phyloP scores from a whole-genome alignment of 805 yeast species.

The Priceomyces castillae region DNA sequence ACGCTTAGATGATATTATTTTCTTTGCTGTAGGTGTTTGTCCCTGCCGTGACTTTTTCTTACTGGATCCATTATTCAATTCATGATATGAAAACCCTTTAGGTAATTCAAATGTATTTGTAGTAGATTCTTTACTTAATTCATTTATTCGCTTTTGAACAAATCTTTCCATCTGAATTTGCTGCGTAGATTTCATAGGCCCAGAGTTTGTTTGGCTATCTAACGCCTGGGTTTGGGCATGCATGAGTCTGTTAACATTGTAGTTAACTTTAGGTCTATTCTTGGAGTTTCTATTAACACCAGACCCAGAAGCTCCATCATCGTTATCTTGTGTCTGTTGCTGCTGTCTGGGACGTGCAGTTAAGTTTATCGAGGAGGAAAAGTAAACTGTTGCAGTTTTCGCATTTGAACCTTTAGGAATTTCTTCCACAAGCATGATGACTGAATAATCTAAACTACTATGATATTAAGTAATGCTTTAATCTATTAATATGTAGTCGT shows the following conservation, averaged over 20 bases:
- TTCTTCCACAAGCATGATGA: conserved; percentile 41
- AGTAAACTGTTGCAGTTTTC: conserved; percentile 37
- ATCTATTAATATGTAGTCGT: background rate
- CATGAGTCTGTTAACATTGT: conserved; percentile 41
- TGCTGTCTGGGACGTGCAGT: conserved; percentile 33
- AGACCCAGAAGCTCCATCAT: conserved; percentile 15
- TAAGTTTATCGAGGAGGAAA: conserved; percentile 40
- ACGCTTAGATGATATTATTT: conserved; percentile 40
- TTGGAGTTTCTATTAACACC: conserved; percentile 21
- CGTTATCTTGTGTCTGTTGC: conserved; percentile 11
- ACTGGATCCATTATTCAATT: conserved; percentile 23
- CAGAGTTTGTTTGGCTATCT: conserved; percentile 19
- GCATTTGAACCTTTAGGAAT: conserved; percentile 33
- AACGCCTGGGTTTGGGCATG: conserved; percentile 39
- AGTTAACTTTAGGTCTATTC: conserved; percentile 42
- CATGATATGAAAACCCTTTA: conserved; percentile 36
- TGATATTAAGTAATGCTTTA: background rate
- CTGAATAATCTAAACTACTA: background rate
- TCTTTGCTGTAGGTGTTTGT: conserved; percentile 43
- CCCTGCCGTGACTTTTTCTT: conserved; percentile 34
- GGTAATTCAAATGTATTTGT: conserved; percentile 38
- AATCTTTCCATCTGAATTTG: conserved; percentile 42
- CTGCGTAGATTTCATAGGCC: conserved; percentile 40
- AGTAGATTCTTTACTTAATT: conserved; percentile 32
- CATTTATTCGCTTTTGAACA: conserved; percentile 34